Evolutionary conservation across 176 grass and related monocot genomes (phyloP), one percentile per base, ranked within the genome.

Genomic region (Zoysia japonica): DNA sequence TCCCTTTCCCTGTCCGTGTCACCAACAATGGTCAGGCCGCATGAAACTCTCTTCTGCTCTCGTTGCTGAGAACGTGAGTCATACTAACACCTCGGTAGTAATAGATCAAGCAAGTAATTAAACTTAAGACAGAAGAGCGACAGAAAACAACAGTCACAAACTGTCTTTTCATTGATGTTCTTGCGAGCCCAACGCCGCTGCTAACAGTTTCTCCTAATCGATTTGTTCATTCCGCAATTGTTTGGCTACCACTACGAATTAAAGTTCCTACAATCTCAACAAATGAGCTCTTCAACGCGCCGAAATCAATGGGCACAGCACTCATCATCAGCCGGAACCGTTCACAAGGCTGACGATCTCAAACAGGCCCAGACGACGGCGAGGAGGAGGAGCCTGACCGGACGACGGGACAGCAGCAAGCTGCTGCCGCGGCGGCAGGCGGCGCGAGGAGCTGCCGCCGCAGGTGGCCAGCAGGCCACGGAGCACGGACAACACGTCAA

Each of bases 401-500:
- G 12, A 3, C 14, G 52, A 14, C 11, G 51, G 44, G 44, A 45
- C 51, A 53, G 51, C 51, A 15, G 51, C 51, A 57, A 16, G 5
- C 1, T 16, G 55, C 10, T 2, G 17, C 5, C 3, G 44, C 44
- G 44, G 44, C 44, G 44, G 44, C 44, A 28, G 44, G 44, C 44
- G 44, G 44, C 44, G 44, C 44, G 44, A 6, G 5, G 44, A 45
- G 44, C 44, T 0, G 5, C 5, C 3, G 3, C 44, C 5, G 50
- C 38, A 9, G 38, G 3, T 5, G 17, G 61, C 61, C 4, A 90
- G 53, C 8, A 90, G 20, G 61, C 70, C 75, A n/a, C 79, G 63
- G 60, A 91, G 77, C 76, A 91, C 68, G 67, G n/a, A 67, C 16
- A 85, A 20, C 15, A 88, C 77, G 3, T 91, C 89, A 2, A 11